Conservation (phyloP, 169 alveolate genomes). For the Cryptosporidium sp. region DNA sequence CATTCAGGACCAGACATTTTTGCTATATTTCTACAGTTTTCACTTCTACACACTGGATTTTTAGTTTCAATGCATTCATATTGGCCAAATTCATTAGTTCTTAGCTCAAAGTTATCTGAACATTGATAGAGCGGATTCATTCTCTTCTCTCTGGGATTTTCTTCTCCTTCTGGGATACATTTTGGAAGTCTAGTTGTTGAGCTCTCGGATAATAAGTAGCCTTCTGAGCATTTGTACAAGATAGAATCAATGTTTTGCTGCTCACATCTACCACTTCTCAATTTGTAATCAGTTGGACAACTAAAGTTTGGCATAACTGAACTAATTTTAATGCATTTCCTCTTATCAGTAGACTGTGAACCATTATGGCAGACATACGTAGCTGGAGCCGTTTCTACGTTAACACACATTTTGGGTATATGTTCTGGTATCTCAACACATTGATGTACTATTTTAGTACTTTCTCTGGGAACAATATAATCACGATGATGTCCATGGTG, state of each 20-base stretch:
- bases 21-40: constrained; percentile 6
- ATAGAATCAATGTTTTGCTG: constrained; percentile 42
- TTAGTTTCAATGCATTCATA: constrained; percentile 33
- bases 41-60: constrained; percentile 27
- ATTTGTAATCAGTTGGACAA: constrained; percentile 58
- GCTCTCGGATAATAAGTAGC: constrained; percentile 12
- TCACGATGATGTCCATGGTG: constrained; percentile 14
- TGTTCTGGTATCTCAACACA: constrained; percentile 61
- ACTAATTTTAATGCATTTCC: constrained; percentile 15
- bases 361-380: constrained; percentile 59
- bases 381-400: constrained; percentile 53
- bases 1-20: constrained; percentile 39
- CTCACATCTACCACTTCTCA: constrained; percentile 32
- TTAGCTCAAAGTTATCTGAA: constrained; percentile 10
- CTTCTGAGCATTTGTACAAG: constrained; percentile 27
- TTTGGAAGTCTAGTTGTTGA: constrained; percentile 23
- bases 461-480: background rate
- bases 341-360: constrained; percentile 6
- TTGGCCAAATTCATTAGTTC: constrained; percentile 11
- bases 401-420: constrained; percentile 26
- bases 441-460: constrained; percentile 47
- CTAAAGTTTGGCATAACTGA: constrained; percentile 16
- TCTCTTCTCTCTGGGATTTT: background rate
- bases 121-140: constrained; percentile 39
- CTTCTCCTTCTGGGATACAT: constrained; percentile 30